A percentile compares a stretch with the other conserved stretches of the same genome.
Conservation (phyloP, 164 flowering plant genomes). For the Sedum album region DNA sequence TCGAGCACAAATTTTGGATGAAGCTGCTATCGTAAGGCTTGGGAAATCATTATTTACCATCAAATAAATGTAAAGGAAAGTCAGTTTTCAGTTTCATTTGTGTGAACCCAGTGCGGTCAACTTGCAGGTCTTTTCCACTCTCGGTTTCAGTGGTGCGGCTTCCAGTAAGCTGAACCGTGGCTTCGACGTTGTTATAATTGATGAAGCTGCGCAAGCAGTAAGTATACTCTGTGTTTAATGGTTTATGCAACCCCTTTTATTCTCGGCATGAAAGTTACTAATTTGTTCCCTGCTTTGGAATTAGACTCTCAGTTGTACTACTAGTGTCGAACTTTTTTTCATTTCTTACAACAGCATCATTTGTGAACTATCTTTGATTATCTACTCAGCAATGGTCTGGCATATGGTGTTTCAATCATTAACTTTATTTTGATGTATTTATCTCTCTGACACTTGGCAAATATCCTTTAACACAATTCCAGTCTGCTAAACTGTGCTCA, state of each 20-base stretch:
- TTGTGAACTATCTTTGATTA: neutral
- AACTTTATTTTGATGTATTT: too few relatives aligned
- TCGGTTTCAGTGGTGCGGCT: constrained; percentile 87
- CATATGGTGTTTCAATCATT: neutral
- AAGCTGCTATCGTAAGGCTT: constrained; percentile 80
- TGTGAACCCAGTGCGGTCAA: constrained; percentile 1
- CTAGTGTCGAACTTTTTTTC: neutral
- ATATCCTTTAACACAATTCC: too few relatives aligned
- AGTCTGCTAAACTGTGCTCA: neutral
- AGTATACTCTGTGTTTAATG: constrained; percentile 18
- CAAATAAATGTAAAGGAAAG: neutral
- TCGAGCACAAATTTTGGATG: constrained; percentile 75
- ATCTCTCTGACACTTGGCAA: neutral
- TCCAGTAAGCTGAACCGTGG: constrained; percentile 56
- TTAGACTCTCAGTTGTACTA: neutral
- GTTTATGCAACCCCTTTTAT: neutral
- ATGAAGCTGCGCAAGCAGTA: constrained; percentile 99
- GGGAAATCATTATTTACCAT: constrained; percentile 4
- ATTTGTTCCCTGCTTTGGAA: neutral
- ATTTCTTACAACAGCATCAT: neutral
- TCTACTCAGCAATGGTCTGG: neutral
- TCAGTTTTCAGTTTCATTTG: neutral
- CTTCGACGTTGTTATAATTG: constrained; percentile 95
- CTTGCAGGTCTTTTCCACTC: constrained; percentile 92
- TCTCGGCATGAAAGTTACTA: neutral